A percentile compares a stretch with the other conserved stretches of the same genome.
These are phyloP conservation scores for Immersiporthe knoxdaviesiana DNA, from an alignment of 2,329 filamentous ascomycete species.

Conservation along the genomic window DNA sequence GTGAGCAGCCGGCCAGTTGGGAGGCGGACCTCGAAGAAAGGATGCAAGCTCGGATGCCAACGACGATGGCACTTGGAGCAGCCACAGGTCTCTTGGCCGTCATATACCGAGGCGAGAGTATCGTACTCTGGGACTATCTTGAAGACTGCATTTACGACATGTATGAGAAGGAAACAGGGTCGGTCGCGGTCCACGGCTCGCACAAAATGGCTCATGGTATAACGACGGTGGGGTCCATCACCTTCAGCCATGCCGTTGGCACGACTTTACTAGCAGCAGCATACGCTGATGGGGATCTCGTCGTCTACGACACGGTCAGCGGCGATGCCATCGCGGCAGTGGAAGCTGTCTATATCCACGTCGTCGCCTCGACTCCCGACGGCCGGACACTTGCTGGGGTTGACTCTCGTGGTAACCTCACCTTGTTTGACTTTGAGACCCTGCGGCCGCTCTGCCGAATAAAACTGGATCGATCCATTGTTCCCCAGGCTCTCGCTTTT, in stretches of 20 bases:
- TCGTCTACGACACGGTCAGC: slow-evolving; percentile 33
- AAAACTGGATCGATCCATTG: slow-evolving; percentile 15
- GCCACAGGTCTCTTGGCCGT: slow-evolving; percentile 33
- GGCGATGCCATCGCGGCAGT: slow-evolving; percentile 21
- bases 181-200: slow-evolving; percentile 13
- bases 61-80: slow-evolving; percentile 26
- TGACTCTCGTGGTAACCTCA: slow-evolving; percentile 34
- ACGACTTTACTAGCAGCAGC: slow-evolving; percentile 34
- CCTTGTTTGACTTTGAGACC: slow-evolving; percentile 36
- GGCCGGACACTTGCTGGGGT: slow-evolving; percentile 37
- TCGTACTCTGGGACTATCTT: slow-evolving; percentile 34
- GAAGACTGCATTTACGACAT: slow-evolving; percentile 32
- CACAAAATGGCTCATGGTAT: slow-evolving; percentile 22
- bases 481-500: slow-evolving; percentile 30
- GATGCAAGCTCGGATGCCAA: slow-evolving; percentile 30
- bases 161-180: slow-evolving; percentile 35
- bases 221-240: slow-evolving; percentile 30
- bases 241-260: slow-evolving; percentile 32
- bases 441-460: slow-evolving; percentile 32
- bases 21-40: slow-evolving; percentile 29
- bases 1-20: slow-evolving; percentile 23
- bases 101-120: slow-evolving; percentile 35
- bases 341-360: slow-evolving; percentile 25
- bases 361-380: slow-evolving; percentile 31
- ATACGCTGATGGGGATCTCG: slow-evolving; percentile 37